Evolutionary conservation across 257 asterid species (phyloP), one percentile per base, ranked within the genome.

Genomic region (Solanum pinnatisectum): DNA sequence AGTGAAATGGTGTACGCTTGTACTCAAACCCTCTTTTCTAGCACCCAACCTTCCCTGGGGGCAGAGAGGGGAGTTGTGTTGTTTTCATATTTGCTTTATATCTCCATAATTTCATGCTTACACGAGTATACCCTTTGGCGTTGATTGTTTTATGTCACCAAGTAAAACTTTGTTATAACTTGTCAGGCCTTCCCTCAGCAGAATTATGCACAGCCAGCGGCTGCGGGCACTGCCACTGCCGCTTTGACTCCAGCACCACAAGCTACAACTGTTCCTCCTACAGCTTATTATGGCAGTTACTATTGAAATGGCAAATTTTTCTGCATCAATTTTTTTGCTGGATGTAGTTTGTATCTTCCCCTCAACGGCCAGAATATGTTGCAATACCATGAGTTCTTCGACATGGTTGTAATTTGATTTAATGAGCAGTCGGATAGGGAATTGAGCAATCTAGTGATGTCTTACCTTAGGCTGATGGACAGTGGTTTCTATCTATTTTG

Each of bases 281-380:
- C 98, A 20, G 83, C 96, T 30, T 96, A 96, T 91, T 95, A 96
- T 44, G 82, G 93, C 86, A 89, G 91, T 89, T 97, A 95, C 86
- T 96, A 96, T 87, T 95, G 94, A 97, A 65, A 49, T 85, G 86
- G 87, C 88, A 46, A 88, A 63, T 67, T 32, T 56, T 46, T 63
- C 81, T 77, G 49, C 84, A 27, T 74, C 90, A 65, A 86, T 88
- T 91, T 92, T 92, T 91, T 88, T 83, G 94, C 89, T 87, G 86
- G 86, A 49, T 89, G 91, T 92, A 60, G 84, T 92, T 83, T 83
- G 60, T 73, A 20, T 65, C 10, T 33, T 79, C 79, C 63, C 59
- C 42, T 39, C n/a, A 65, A 35, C 36, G 79, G 71, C 84, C 27
- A 35, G 60, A 88, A 33, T 88, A 83, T 27, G 68, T 60, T 25